These are phyloP conservation scores for Calonectria montana DNA, from an alignment of 2,329 filamentous ascomycete species.

Conservation along the genomic window DNA sequence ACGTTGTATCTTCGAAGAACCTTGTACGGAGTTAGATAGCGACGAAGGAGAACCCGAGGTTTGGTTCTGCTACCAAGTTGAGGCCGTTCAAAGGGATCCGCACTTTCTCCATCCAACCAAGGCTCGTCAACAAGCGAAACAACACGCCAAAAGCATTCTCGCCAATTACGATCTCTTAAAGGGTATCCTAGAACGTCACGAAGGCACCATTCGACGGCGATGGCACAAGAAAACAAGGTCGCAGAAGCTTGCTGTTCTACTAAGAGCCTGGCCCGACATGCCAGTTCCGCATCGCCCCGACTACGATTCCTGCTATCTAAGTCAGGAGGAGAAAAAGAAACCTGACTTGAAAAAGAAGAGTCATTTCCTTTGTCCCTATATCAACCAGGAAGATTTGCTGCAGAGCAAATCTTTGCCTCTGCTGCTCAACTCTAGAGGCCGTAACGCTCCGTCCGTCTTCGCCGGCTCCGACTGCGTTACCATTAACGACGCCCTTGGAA, in stretches of 20 bases:
- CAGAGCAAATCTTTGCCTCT: not conserved
- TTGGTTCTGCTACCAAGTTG: no score
- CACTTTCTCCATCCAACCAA: not conserved
- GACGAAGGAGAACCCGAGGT: not conserved
- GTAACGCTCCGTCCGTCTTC: not conserved
- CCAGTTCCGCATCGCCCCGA: not conserved
- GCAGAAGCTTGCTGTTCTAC: not conserved
- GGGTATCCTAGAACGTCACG: not conserved
- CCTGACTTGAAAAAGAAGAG: not conserved
- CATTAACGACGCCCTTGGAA: not conserved
- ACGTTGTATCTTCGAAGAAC: not conserved
- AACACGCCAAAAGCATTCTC: not conserved
- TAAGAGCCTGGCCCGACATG: not conserved
- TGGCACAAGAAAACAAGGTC: not conserved
- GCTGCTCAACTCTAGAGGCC: not conserved
- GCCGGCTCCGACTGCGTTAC: not conserved
- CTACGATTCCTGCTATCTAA: not conserved
- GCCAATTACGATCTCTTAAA: not conserved
- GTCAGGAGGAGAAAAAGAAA: not conserved
- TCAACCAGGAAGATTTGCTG: not conserved
- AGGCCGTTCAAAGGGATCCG: no score
- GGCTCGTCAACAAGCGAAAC: not conserved
- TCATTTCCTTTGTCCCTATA: not conserved
- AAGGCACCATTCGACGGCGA: not conserved
- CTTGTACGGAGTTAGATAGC: not conserved